These are phyloP conservation scores for Tricladium varicosporioides DNA, from an alignment of 2,329 filamentous ascomycete genomes.

Conservation along the genomic window DNA sequence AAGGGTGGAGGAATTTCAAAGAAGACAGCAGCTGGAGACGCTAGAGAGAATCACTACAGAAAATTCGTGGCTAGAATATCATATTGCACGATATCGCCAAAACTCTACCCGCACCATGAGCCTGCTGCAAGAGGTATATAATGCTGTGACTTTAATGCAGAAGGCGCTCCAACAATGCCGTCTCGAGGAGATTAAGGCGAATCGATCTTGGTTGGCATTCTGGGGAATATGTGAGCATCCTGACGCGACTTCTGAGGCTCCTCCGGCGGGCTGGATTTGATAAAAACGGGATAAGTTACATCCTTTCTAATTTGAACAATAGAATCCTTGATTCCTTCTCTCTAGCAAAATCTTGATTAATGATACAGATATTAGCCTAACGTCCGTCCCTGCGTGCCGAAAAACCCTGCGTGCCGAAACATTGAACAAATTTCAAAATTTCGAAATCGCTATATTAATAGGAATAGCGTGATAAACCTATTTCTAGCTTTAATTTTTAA, in stretches of 20 bases:
- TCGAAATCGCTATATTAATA: too few species aligned
- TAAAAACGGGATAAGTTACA: not conserved
- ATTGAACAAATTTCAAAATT: too few species aligned
- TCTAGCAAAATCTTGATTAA: not conserved
- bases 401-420: too few species aligned
- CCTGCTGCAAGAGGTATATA: conserved; percentile 7
- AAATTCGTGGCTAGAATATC: conserved; percentile 10
- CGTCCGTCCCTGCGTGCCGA: too few species aligned
- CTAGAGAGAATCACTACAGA: conserved; percentile 7
- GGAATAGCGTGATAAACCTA: too few species aligned
- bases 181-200: conserved; percentile 2
- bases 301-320: not conserved
- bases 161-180: not conserved
- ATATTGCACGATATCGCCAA: conserved; percentile 5
- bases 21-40: conserved; percentile 5
- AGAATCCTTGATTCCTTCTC: not conserved
- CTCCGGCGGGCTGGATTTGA: not conserved
- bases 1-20: conserved; percentile 10
- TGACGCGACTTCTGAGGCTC: not conserved
- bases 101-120: conserved; percentile 1
- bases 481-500: too few species aligned
- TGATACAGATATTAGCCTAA: not conserved
- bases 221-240: not conserved
- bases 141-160: conserved; percentile 1
- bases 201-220: conserved; percentile 3